phyloP scores from a whole-genome alignment of 495 filamentous ascomycete species.

The Letharia lupina region DNA sequence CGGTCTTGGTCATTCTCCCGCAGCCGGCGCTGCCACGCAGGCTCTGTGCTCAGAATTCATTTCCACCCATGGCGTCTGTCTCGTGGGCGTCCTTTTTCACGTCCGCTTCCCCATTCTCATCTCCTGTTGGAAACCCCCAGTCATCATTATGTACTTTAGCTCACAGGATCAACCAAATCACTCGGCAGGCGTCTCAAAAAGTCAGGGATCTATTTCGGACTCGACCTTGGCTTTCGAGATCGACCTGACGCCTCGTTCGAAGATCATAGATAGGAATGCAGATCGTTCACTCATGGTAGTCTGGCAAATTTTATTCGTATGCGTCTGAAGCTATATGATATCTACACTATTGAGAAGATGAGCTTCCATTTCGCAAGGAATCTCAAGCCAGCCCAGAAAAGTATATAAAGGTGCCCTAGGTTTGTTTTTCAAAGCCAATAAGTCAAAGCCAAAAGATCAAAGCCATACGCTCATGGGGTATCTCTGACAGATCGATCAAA shows the following conservation, averaged over 20 bases:
- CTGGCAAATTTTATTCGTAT: not conserved
- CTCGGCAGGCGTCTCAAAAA: not conserved
- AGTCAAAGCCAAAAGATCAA: slow-evolving; percentile 4
- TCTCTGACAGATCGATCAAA: slow-evolving; percentile 1
- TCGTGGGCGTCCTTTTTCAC: not conserved
- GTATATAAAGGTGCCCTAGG: not conserved
- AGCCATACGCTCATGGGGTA: slow-evolving; percentile 1
- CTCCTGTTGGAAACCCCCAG: not conserved
- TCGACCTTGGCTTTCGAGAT: not conserved
- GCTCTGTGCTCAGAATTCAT: not conserved
- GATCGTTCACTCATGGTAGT: not conserved
- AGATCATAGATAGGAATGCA: not conserved
- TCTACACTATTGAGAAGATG: not conserved
- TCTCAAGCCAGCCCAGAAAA: not conserved
- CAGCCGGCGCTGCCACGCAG: not conserved
- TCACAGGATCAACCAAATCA: not conserved
- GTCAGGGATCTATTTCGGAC: not conserved
- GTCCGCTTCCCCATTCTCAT: not conserved
- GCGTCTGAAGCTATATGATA: not conserved
- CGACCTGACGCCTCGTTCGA: not conserved
- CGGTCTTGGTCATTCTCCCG: not conserved
- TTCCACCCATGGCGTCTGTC: not conserved
- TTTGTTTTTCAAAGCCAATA: not conserved
- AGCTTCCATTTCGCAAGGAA: not conserved
- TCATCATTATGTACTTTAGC: not conserved